Base-by-base conservation (phyloP, 371 early-diverging fungal genomes). In the Rhizopus delemar region DNA sequence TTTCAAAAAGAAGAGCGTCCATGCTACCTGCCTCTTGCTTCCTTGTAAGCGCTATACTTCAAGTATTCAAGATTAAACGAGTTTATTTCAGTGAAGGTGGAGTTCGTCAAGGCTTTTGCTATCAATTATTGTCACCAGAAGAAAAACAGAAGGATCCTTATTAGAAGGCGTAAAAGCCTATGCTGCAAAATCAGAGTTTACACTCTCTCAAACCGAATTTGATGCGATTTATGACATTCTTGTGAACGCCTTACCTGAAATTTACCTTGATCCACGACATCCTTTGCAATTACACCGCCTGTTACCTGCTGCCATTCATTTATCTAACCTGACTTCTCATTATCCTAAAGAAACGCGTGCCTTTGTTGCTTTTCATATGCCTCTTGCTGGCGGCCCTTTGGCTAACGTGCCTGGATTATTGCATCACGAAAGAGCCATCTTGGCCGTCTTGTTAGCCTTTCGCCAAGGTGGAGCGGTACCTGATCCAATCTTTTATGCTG, bases 21-120 rank as follows among this genome's bases (percentile, higher is more conserved):
- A 73, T 84, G 74, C 73, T 86, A 33, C 87, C 87, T 15, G 87
- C 87, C 2, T 75, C 82, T 28, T 81, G 83, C 28, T 83, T 84
- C 43, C 57, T 86, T 11, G 71, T 84, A 34, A 69, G 78, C 6
- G 84, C 84, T 0, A 71, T 85, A 5, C 51, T 83, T 55, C 66
- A 83, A 45, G 83, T 76, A 2, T 70, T 84, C 57, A 60, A 69
- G 8, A 72, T 84, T 35, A 65, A 58, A 39, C 64, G 71, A 8
- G 74, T 84, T 1, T 69, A 75, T 36, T 86, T 86, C 55, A 84
- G 85, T 46, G 85, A 86, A 51, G 87, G 85, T 3, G 87, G 87
- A 41, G 85, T 85, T 2, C 76, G 85, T 5, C 84, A 85, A 49
- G 87, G 87, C 4, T 68, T 77, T 3, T 85, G 85, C 57, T 85